Conservation (phyloP, 2,329 filamentous ascomycete species). For the Apiospora kogelbergensis region DNA sequence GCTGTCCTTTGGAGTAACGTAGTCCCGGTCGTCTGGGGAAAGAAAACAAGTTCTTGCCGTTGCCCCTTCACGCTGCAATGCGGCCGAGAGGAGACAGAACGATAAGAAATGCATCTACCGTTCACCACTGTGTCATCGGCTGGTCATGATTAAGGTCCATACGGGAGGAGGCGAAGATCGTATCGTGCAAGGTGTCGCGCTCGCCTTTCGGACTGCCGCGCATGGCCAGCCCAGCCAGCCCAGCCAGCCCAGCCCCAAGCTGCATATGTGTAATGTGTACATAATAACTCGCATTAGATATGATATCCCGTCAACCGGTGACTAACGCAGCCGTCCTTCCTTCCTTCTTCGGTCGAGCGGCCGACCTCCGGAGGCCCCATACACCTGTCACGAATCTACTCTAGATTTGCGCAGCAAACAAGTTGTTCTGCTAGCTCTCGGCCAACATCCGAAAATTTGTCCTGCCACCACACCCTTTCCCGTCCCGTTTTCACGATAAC, state of each 20-base stretch:
- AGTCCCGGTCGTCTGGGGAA: not conserved
- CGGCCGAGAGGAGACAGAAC: not conserved
- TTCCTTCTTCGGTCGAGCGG: not conserved
- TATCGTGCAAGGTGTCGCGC: not conserved
- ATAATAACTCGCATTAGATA: not conserved
- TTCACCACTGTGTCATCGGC: not conserved
- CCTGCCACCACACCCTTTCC: not conserved
- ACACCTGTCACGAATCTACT: not conserved
- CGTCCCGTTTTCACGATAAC: not conserved
- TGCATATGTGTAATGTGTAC: constrained; percentile 5
- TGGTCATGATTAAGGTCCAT: not conserved
- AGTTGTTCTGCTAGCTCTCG: not conserved
- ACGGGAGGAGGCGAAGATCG: not conserved
- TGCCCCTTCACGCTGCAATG: not conserved
- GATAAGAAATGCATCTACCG: not conserved
- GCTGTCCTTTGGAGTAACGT: not conserved
- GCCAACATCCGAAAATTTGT: not conserved
- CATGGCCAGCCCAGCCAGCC: too few species aligned
- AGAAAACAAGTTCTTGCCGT: not conserved
- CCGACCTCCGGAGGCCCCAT: not conserved
- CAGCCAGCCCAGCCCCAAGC: not conserved
- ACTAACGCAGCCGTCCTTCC: not conserved
- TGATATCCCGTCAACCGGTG: constrained; percentile 1
- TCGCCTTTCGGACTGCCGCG: not conserved
- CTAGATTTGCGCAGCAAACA: not conserved